Conservation (phyloP, 768 basidiomycete genomes). For the Termitomyces sp. region DNA sequence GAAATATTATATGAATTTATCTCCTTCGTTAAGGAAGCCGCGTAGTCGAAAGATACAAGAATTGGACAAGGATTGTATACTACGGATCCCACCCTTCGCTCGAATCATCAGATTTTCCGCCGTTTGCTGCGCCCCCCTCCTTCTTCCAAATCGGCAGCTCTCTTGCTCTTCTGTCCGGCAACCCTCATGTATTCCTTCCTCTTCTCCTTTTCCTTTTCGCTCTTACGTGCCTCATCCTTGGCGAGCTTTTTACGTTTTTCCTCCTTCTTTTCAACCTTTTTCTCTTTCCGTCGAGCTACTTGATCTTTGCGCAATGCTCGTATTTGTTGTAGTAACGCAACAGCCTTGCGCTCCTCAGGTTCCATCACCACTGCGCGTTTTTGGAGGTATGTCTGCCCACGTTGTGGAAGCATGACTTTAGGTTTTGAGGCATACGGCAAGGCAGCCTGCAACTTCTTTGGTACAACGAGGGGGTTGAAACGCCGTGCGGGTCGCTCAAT, state of each 20-base stretch:
- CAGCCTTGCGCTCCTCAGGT: constrained; percentile 90
- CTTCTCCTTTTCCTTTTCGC: constrained; percentile 71
- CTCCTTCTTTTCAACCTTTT: constrained; percentile 75
- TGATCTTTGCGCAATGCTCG: constrained; percentile 89
- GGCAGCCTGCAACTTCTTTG: constrained; percentile 84
- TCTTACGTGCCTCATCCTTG: constrained; percentile 57
- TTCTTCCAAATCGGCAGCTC: constrained; percentile 56
- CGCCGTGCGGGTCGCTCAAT: constrained; percentile 75
- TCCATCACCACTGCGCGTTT: constrained; percentile 94
- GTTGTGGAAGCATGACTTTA: constrained; percentile 72
- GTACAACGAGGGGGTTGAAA: constrained; percentile 87
- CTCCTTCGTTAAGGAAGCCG: neutral
- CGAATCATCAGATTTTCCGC: constrained; percentile 28
- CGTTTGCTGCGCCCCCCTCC: constrained; percentile 48
- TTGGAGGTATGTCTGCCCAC: constrained; percentile 80
- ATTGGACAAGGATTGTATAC: neutral
- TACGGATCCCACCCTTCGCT: neutral
- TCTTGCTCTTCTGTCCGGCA: constrained; percentile 67
- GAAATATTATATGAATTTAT: neutral
- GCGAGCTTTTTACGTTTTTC: constrained; percentile 67
- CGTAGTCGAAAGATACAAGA: neutral
- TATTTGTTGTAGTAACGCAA: constrained; percentile 91
- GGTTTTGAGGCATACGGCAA: constrained; percentile 94
- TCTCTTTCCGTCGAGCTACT: constrained; percentile 69
- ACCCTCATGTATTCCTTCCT: constrained; percentile 71